Evolutionary conservation across 345 rosid species (phyloP), one percentile per base, ranked within the genome.

Genomic region (Citrus medica): DNA sequence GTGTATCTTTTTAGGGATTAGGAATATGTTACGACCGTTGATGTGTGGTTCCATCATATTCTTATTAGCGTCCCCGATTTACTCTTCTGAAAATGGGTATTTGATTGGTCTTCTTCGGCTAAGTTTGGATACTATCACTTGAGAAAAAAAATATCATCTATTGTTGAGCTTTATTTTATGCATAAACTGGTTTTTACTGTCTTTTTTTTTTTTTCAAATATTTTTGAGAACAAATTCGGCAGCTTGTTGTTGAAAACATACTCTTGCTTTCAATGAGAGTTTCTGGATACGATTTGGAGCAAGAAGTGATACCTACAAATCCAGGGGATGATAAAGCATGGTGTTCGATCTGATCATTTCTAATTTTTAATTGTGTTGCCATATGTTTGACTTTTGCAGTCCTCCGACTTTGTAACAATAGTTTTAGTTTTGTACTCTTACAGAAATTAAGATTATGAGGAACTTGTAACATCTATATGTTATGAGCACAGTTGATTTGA

Each of bases 321-420:
- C 90, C 94, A 32, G 96, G 93, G 70, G 99, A 93, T 88, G 97
- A 95, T 82, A 90, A 95, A 88, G 98, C 89, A 93, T 10, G 88
- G 78, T 56, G 82, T 81, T 80, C 79, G 22, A 62, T 69, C 83
- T 76, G 75, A 78, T 86, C 83, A 78, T 78, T 75, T 83, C 74
- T 79, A 14, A 68, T 75, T 56, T 85, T 21, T 24, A 58, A 58
- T 76, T 32, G 25, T 62, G 67, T 73, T 83, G 64, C 19, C 33
- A 24, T 21, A 62, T 21, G 55, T 67, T 33, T 75, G 71, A 32
- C 65, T 74, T 77, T n/a, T 76, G 79, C 40, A 55, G 0, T 40
- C 67, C 42, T 75, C 33, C 62, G 9, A 7, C 53, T 55, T 73
- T 30, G 27, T 79, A 78, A 77, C 75, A 28, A 70, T 76, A 69